phyloP scores from a whole-genome alignment of 768 basidiomycete species.

The Suillus fuscotomentosus region DNA sequence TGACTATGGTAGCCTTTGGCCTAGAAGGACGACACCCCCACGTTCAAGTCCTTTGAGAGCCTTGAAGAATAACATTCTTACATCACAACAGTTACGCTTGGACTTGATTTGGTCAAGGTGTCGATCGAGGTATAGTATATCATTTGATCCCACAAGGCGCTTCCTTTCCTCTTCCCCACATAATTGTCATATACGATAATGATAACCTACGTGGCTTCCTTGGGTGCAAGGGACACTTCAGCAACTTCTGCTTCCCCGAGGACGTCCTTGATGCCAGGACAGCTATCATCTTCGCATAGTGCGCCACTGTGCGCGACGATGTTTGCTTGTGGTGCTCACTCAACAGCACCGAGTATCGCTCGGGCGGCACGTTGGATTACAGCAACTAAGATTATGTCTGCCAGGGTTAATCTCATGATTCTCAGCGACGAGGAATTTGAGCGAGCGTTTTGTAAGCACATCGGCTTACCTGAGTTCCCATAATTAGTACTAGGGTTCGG shows the following conservation, averaged over 20 bases:
- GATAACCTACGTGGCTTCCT: background rate
- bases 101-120: background rate
- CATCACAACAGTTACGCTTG: background rate
- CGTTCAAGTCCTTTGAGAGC: background rate
- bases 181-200: background rate
- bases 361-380: constrained; percentile 19
- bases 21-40: background rate
- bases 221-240: constrained; percentile 15
- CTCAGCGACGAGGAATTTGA: constrained; percentile 20
- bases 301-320: constrained; percentile 25
- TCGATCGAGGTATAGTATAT: background rate
- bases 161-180: background rate
- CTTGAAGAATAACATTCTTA: background rate
- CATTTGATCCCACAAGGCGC: background rate
- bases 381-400: constrained; percentile 24
- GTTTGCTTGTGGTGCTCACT: constrained; percentile 23
- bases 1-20: background rate
- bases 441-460: too few species aligned
- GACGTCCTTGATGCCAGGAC: constrained; percentile 13
- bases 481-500: constrained; percentile 10
- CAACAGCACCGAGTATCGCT: constrained; percentile 21
- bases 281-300: constrained; percentile 11
- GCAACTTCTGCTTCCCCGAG: constrained; percentile 20
- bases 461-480: too few species aligned
- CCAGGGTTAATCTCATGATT: constrained; percentile 19